Evolutionary conservation across 2,329 filamentous ascomycete genomes (phyloP).

Genomic region (Leptographium radiaticola): DNA sequence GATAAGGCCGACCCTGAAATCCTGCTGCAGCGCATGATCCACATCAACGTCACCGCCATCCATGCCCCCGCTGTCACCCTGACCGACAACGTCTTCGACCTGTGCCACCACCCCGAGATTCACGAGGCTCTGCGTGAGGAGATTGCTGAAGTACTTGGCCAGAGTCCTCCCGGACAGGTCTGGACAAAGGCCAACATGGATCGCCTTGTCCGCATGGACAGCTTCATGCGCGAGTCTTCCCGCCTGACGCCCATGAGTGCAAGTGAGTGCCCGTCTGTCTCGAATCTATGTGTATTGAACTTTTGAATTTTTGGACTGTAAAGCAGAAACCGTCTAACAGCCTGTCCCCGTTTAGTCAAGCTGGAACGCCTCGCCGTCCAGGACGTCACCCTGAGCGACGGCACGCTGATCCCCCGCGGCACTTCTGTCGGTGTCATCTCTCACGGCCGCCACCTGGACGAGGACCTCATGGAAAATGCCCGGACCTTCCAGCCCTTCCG

Average conservation of each 20-base stretch:
- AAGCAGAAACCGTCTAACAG: no score
- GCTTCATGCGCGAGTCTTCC: constrained; percentile 18
- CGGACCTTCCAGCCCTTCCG: constrained; percentile 25
- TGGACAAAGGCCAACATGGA: constrained; percentile 17
- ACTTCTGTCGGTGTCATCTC: constrained; percentile 27
- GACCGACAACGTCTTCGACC: constrained; percentile 27
- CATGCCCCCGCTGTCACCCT: constrained; percentile 33
- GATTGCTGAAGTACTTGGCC: constrained; percentile 24
- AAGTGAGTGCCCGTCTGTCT: not conserved
- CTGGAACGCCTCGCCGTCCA: constrained; percentile 31
- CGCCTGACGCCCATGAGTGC: constrained; percentile 10
- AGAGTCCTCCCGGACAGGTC: constrained; percentile 16
- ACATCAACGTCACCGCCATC: constrained; percentile 34
- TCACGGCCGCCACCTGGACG: constrained; percentile 23
- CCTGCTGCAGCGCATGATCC: constrained; percentile 28
- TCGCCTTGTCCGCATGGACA: constrained; percentile 20
- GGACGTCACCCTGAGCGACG: constrained; percentile 38
- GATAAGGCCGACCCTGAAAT: constrained; percentile 12
- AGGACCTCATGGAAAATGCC: constrained; percentile 21
- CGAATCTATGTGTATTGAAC: not conserved
- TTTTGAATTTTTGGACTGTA: no score
- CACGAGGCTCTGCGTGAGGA: constrained; percentile 38
- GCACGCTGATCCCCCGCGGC: constrained; percentile 32
- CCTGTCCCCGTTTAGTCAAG: constrained; percentile 17
- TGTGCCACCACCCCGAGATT: constrained; percentile 36